A percentile compares a stretch with the other conserved stretches of the same genome.
Conservation (phyloP, 139 green algal species). For the Dunaliella primolecta region DNA sequence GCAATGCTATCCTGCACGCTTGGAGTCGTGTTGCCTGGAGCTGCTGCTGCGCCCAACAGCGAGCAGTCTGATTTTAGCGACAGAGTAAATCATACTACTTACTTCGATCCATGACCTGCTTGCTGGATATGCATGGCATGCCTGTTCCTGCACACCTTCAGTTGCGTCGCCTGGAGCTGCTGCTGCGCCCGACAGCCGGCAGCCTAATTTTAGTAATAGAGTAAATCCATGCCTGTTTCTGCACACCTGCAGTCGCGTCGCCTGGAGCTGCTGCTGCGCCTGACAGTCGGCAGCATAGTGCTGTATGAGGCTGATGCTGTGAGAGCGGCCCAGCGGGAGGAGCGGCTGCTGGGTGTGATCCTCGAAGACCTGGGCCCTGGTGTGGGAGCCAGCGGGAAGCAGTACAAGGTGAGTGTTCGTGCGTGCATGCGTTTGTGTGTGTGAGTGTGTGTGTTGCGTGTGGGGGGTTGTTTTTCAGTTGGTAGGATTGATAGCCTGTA, state of each 20-base stretch:
- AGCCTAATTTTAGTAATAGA: slow-evolving; percentile 22
- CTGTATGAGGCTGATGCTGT: slow-evolving; percentile 26
- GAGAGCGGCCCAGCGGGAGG: neutral
- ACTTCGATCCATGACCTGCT: too few species aligned
- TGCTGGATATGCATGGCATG: too few species aligned
- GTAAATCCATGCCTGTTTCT: too few species aligned
- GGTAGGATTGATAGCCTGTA: too few species aligned
- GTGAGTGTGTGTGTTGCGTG: too few species aligned
- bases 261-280: slow-evolving; percentile 15
- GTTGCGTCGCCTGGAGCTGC: slow-evolving; percentile 5
- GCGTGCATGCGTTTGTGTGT: too few species aligned
- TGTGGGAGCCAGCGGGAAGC: neutral
- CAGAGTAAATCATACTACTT: too few species aligned
- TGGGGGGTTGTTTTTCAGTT: too few species aligned
- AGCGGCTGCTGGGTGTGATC: slow-evolving; percentile 19
- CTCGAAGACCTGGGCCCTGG: slow-evolving; percentile 16
- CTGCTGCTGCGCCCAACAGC: slow-evolving; percentile 15
- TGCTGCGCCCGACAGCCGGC: slow-evolving; percentile 16
- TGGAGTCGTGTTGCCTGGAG: neutral
- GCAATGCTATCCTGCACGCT: too few species aligned
- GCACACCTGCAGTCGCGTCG: neutral
- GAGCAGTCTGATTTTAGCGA: slow-evolving; percentile 19
- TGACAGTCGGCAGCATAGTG: slow-evolving; percentile 23
- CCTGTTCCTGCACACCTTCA: too few species aligned
- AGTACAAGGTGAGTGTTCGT: slow-evolving; percentile 24